phyloP scores from a whole-genome alignment of 139 green algal species.

The Trebouxia sp. region DNA sequence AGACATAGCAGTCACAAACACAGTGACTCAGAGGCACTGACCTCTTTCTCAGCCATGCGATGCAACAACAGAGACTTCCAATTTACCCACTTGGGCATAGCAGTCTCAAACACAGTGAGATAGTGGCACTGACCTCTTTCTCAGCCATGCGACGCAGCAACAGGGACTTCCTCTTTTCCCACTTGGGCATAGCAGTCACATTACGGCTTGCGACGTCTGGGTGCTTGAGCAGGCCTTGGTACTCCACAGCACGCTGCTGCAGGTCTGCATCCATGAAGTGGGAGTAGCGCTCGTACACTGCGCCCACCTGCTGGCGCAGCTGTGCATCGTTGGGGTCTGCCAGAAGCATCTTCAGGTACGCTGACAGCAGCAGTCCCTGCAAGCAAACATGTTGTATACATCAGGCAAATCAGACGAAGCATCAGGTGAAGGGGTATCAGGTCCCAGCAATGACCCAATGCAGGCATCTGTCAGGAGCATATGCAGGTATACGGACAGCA shows the following conservation, averaged over 20 bases:
- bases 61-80: slow-evolving; percentile 70
- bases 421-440: slow-evolving; percentile 5
- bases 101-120: slow-evolving; percentile 47
- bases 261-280: slow-evolving; percentile 82
- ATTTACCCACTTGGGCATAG: slow-evolving; percentile 82
- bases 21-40: neutral
- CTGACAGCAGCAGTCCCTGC: slow-evolving; percentile 83
- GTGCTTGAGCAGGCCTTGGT: slow-evolving; percentile 60
- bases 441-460: neutral
- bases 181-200: slow-evolving; percentile 80
- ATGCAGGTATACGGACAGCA: no score
- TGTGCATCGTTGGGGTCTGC: slow-evolving; percentile 54
- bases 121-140: slow-evolving; percentile 39
- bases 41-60: slow-evolving; percentile 62
- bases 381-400: neutral
- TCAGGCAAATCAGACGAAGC: neutral
- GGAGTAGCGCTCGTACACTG: slow-evolving; percentile 66
- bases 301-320: slow-evolving; percentile 57
- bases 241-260: slow-evolving; percentile 95
- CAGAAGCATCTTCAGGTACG: slow-evolving; percentile 71
- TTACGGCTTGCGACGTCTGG: slow-evolving; percentile 50
- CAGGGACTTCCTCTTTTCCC: slow-evolving; percentile 72
- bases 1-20: slow-evolving; percentile 74
- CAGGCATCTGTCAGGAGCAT: no score
- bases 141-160: slow-evolving; percentile 73